These are phyloP conservation scores for Przewalskia tangutica DNA, from an alignment of 257 asterid species.

Conservation along the genomic window DNA sequence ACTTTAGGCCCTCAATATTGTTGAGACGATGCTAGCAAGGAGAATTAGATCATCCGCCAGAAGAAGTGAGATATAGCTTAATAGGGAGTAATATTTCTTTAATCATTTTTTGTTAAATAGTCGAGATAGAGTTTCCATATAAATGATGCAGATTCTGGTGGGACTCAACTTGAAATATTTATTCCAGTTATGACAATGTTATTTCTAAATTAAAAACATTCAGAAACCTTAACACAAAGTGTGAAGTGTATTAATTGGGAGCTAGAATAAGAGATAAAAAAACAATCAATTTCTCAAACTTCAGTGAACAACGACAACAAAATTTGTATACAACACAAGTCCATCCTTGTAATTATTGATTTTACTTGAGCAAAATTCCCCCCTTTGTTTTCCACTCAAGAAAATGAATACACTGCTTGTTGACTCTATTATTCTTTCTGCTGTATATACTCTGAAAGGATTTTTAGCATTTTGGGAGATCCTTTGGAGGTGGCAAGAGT, in stretches of 20 bases:
- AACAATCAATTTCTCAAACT: not conserved
- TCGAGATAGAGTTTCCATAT: too few species aligned
- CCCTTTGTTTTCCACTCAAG: constrained; percentile 12
- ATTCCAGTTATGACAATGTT: too few species aligned
- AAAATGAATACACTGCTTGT: constrained; percentile 11
- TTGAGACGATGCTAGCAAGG: too few species aligned
- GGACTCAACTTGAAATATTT: too few species aligned
- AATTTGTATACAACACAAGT: not conserved
- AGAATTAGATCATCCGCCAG: too few species aligned
- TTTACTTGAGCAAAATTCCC: constrained; percentile 15
- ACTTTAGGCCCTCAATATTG: too few species aligned
- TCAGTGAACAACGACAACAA: not conserved
- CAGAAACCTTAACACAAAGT: not conserved
- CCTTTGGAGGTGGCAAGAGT: constrained; percentile 71
- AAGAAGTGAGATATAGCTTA: too few species aligned
- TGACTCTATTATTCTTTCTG: not conserved
- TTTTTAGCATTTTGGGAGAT: constrained; percentile 60
- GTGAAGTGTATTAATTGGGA: not conserved
- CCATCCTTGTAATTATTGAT: constrained; percentile 5
- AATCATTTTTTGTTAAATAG: too few species aligned
- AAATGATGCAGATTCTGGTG: too few species aligned
- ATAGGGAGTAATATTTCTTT: too few species aligned
- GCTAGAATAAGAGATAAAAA: not conserved
- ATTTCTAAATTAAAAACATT: too few species aligned
- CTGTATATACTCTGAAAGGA: not conserved